These are phyloP conservation scores for Coelastrella sp. DNA, from an alignment of 139 green algal genomes.

Conservation along the genomic window DNA sequence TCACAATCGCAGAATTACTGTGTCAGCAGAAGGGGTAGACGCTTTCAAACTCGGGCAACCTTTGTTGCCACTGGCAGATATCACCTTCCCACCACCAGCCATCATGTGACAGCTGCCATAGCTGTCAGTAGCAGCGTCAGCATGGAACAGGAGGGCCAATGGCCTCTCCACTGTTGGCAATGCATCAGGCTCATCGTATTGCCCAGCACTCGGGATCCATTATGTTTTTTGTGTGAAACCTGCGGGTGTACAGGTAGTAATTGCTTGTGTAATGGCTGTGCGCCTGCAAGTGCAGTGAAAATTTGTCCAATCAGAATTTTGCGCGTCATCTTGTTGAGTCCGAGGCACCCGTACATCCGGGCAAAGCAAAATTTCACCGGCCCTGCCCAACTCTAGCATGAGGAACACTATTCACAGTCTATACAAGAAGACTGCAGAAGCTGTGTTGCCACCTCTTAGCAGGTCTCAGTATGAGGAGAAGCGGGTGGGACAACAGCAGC, in stretches of 20 bases:
- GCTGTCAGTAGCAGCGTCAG: not conserved
- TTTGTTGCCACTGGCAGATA: constrained; percentile 3
- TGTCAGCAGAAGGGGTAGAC: not conserved
- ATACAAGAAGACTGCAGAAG: constrained; percentile 63
- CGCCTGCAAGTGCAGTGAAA: too few species aligned
- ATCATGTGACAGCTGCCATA: not conserved
- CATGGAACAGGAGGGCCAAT: too few species aligned
- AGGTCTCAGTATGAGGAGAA: constrained; percentile 71
- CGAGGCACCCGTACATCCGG: too few species aligned
- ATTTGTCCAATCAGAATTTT: too few species aligned
- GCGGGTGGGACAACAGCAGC: constrained; percentile 42
- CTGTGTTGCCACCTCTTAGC: constrained; percentile 51
- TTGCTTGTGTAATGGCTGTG: too few species aligned
- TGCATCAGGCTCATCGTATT: too few species aligned
- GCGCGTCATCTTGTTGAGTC: too few species aligned
- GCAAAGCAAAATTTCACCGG: not conserved
- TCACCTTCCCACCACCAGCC: not conserved
- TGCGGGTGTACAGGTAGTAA: too few species aligned
- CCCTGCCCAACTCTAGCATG: not conserved
- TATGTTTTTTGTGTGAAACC: too few species aligned
- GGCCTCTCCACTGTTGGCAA: too few species aligned
- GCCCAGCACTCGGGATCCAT: too few species aligned
- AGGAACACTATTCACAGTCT: constrained; percentile 57
- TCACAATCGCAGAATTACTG: not conserved
- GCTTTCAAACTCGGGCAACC: constrained; percentile 7